Evolutionary conservation across 2,329 filamentous ascomycete genomes (phyloP).

Genomic region (Coniochaeta sp.): DNA sequence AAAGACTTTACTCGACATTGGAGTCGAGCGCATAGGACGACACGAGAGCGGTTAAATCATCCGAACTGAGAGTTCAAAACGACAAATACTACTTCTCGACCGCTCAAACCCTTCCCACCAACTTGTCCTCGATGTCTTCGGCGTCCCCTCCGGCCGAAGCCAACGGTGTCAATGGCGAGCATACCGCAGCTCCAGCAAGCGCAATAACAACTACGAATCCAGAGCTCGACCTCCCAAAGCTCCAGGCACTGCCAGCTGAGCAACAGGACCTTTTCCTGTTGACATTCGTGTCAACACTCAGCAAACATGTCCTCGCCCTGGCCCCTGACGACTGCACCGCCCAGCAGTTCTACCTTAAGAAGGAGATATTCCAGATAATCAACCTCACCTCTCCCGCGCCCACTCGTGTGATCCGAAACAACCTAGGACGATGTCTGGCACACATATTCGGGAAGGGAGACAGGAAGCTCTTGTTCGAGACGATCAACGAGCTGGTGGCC

Average conservation of each 20-base stretch:
- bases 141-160: constrained; percentile 14
- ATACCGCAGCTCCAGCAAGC: constrained; percentile 16
- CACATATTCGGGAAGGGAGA: constrained; percentile 80
- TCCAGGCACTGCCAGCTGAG: constrained; percentile 82
- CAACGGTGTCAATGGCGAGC: constrained; percentile 25
- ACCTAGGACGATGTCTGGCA: constrained; percentile 75
- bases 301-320: constrained; percentile 69
- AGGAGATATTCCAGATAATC: constrained; percentile 89
- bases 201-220: constrained; percentile 45
- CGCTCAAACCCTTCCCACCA: not conserved
- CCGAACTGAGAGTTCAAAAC: not conserved
- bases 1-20: not conserved
- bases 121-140: not conserved
- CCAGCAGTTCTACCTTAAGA: constrained; percentile 88
- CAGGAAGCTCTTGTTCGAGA: constrained; percentile 87
- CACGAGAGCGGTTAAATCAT: not conserved
- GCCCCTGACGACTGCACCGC: constrained; percentile 73
- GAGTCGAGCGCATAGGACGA: not conserved
- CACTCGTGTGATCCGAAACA: constrained; percentile 83
- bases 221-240: constrained; percentile 83
- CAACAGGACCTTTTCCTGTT: constrained; percentile 94
- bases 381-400: constrained; percentile 74
- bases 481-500: constrained; percentile 76
- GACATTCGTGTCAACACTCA: constrained; percentile 77
- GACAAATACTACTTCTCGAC: not conserved